Conservation (phyloP, 305 asterid species). For the Fraxinus xanthoxyloides region DNA sequence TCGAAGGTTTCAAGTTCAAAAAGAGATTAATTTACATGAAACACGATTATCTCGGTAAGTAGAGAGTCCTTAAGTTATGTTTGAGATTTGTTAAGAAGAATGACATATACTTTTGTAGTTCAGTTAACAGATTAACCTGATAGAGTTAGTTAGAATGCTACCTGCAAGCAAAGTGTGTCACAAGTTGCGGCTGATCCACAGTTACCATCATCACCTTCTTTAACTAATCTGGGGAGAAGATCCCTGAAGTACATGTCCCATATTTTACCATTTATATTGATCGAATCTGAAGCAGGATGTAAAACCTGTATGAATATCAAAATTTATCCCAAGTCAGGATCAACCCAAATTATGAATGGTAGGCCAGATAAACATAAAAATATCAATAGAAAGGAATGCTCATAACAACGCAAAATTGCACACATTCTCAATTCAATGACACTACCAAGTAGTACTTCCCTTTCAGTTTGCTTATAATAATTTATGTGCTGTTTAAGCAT, state of each 20-base stretch:
- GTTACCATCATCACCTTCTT: conserved; percentile 80
- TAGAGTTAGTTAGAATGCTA: conserved; percentile 12
- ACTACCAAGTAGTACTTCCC: background rate
- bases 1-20: background rate
- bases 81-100: background rate
- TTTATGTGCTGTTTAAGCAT: background rate
- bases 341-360: background rate
- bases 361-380: background rate
- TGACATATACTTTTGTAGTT: background rate
- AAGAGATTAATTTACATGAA: background rate
- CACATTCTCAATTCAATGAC: background rate
- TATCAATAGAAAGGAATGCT: background rate
- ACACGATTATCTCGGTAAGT: background rate
- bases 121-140: background rate
- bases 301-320: conserved; percentile 50
- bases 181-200: conserved; percentile 81
- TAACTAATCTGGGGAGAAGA: conserved; percentile 75
- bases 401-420: background rate
- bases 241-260: conserved; percentile 83
- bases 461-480: background rate
- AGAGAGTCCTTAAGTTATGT: background rate
- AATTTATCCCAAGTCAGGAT: background rate
- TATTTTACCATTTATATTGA: conserved; percentile 66
- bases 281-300: conserved; percentile 65
- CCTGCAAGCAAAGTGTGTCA: conserved; percentile 94